Base-by-base conservation (phyloP, 2,329 filamentous ascomycete genomes). In the Aspergillus versicolor region DNA sequence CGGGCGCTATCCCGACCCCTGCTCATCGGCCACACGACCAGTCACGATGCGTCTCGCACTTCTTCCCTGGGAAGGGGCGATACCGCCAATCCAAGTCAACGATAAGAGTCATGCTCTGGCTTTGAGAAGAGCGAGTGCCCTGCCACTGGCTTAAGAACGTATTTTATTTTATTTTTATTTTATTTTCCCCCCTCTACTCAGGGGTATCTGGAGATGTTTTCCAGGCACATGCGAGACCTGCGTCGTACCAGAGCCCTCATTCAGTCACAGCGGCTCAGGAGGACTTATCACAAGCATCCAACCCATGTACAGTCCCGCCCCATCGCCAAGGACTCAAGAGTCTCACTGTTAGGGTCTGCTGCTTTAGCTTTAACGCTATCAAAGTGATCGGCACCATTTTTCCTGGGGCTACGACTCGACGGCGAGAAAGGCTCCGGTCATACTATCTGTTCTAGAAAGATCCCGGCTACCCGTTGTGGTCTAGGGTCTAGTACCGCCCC, bases 391-490 rank as follows among this genome's bases (percentile, higher is more conserved):
- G 40, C 47, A 19, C 42, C 21, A 47, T 34, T 19, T 53, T 53
- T 46, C 32, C 50, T 41, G 50, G 24, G 54, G 30, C 50, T 61
- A 44, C 52, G 43, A 57, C 55, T 54, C 58, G 44, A 37, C 41
- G 22, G n/a, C 40, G 38, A 34, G 44, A 48, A 43, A 50, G 37
- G 37, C 52, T 57, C 48, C 57, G 38, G 42, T 21, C 43, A 15
- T 37, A 15, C 44, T 57, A 46, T 50, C 55, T 34, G 47, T 56
- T 55, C 58, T 62, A 53, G 43, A 58, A 61, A 41, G 41, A 47
- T 54, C 38, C 55, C 49, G 37, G 50, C 45, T 56, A 47, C 17
- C 22, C 45, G 22, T 45, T 15, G n/a, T 38, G 30, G 42, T 21
- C 34, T 32, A 5, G 53, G 38, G 22, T 37, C 61, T 52, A 58